These are phyloP conservation scores for Wallacemonas sp. DNA, from an alignment of 208 protist species.

Conservation along the genomic window DNA sequence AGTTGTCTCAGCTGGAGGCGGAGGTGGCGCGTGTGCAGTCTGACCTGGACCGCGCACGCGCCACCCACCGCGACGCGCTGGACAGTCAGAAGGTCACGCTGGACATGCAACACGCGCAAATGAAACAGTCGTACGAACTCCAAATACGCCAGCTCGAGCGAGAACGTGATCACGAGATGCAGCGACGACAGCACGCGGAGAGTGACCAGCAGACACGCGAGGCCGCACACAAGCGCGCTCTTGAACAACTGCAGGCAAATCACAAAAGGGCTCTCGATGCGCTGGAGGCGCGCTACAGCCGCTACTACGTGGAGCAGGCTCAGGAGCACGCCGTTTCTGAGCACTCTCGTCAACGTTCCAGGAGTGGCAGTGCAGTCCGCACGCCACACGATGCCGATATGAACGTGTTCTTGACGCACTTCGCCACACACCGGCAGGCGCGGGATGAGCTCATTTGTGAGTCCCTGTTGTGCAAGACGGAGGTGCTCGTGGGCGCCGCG, in stretches of 20 bases:
- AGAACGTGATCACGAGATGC: background rate
- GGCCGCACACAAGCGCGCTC: constrained; percentile 5
- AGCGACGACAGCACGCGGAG: constrained; percentile 9
- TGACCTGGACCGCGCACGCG: background rate
- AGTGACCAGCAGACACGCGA: constrained; percentile 1
- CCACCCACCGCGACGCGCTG: constrained; percentile 6
- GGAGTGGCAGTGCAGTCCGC: no score
- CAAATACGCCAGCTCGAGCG: constrained; percentile 5
- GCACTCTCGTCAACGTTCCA: no score
- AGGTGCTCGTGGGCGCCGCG: background rate
- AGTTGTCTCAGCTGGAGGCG: background rate
- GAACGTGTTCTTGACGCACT: no score
- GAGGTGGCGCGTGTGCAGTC: background rate
- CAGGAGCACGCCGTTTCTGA: background rate
- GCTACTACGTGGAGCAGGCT: background rate
- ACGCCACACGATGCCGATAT: no score
- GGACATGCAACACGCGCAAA: background rate
- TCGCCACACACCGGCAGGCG: background rate
- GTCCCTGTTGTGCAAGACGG: background rate
- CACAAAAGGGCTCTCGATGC: constrained; percentile 9
- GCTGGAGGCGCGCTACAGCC: constrained; percentile 6
- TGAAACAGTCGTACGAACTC: constrained; percentile 6
- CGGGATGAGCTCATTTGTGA: background rate
- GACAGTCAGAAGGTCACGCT: background rate
- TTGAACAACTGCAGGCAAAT: background rate